These are phyloP conservation scores for Fistulifera solaris DNA, from an alignment of 108 stramenopile species.

Conservation along the genomic window DNA sequence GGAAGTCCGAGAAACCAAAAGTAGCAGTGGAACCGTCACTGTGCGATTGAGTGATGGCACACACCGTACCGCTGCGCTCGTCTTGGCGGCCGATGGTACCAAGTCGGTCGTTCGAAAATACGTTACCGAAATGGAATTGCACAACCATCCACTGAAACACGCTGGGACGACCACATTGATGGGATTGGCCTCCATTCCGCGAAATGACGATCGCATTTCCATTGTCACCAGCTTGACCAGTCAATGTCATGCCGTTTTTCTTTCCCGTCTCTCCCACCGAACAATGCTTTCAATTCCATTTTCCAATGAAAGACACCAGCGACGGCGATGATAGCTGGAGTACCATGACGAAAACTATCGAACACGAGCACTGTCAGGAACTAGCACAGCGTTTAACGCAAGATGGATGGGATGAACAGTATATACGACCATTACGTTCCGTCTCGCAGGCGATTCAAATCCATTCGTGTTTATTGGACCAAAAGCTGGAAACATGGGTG, in stretches of 20 bases:
- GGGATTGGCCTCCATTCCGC: constrained; percentile 37
- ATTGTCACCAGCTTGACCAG: constrained; percentile 41
- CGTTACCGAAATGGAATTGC: constrained; percentile 50
- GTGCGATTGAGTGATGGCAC: background rate
- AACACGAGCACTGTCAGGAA: constrained; percentile 29
- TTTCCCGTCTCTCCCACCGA: constrained; percentile 44
- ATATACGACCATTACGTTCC: constrained; percentile 24
- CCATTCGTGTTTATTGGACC: constrained; percentile 30
- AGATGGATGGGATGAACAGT: constrained; percentile 57
- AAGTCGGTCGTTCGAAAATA: constrained; percentile 7
- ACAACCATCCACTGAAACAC: constrained; percentile 8
- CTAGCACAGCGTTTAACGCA: constrained; percentile 29
- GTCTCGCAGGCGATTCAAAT: constrained; percentile 21
- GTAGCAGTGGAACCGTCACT: background rate
- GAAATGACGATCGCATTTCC: constrained; percentile 31
- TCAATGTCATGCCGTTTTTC: constrained; percentile 49
- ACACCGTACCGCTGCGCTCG: background rate
- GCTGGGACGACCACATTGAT: constrained; percentile 54
- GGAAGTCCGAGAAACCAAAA: background rate
- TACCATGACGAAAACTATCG: constrained; percentile 28
- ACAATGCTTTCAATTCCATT: constrained; percentile 56
- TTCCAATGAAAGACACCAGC: constrained; percentile 26
- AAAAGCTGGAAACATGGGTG: constrained; percentile 11
- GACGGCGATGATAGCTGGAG: constrained; percentile 33
- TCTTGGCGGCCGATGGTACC: background rate